phyloP scores from a whole-genome alignment of 2,329 filamentous ascomycete species.

The Ilyonectria destructans region DNA sequence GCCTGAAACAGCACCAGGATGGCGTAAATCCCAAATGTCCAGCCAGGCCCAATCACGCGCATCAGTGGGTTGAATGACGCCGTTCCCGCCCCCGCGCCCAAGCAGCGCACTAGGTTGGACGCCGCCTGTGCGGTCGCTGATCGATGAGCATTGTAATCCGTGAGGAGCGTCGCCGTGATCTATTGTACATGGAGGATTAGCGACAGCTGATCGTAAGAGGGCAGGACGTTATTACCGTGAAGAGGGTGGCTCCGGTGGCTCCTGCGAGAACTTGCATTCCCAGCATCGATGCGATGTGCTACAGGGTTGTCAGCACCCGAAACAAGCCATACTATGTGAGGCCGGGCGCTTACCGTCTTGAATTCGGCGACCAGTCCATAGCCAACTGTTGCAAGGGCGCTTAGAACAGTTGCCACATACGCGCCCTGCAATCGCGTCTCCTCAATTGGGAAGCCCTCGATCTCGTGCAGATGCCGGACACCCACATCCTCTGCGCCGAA shows the following conservation, averaged over 20 bases:
- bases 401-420: neutral
- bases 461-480: neutral
- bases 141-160: conserved; percentile 44
- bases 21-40: conserved; percentile 44
- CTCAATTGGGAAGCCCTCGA: conserved; percentile 12
- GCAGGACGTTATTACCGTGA: conserved; percentile 3
- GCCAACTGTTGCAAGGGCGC: conserved; percentile 7
- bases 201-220: neutral
- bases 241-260: conserved; percentile 17
- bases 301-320: neutral
- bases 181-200: conserved; percentile 8
- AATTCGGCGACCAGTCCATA: conserved; percentile 10
- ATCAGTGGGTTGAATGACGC: conserved; percentile 44
- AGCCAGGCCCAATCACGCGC: conserved; percentile 38
- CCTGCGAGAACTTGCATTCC: conserved; percentile 12
- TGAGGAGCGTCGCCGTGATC: conserved; percentile 42
- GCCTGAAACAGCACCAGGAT: conserved; percentile 30
- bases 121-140: conserved; percentile 49
- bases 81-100: conserved; percentile 43
- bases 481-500: neutral
- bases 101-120: conserved; percentile 47
- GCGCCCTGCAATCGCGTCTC: conserved; percentile 13
- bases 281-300: conserved; percentile 20
- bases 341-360: neutral
- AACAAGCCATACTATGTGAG: neutral